Base-by-base conservation (phyloP, 495 filamentous ascomycete genomes). In the Hypoxylon perforatum region DNA sequence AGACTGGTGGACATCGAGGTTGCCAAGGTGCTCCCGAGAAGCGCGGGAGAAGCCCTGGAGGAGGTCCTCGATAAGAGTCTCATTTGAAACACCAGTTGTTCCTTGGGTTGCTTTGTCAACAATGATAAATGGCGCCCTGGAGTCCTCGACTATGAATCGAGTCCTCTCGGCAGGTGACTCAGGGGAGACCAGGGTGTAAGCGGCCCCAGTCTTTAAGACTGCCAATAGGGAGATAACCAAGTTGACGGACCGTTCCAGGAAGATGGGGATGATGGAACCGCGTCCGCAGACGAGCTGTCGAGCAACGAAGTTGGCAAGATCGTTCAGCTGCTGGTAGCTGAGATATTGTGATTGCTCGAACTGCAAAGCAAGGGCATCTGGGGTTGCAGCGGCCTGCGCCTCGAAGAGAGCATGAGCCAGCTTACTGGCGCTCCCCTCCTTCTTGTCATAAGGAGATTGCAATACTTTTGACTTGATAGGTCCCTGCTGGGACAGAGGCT, bases 131-230 rank as follows among this genome's bases (percentile, higher is more conserved):
- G 19, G 30, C 15, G 67, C 57, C 6, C 36, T 57, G 39, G 42
- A 47, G 38, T 67, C 48, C 25, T 21, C 17, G 9, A 60, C 57
- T 50, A 70, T 70, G 30, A 57, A 61, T 12, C 48, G 72, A 21
- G 84, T 63, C 6, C 86, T 78, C 47, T 78, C 74, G 14, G 65
- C 74, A 25, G 86, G 85, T 61, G 87, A 84, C 3, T 75, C 76
- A 8, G 86, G 82, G 39, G 86, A 84, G 11, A 87, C 69, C 14
- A 81, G 81, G n/a, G 85, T 84, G 57, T 71, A 70, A 15, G 55
- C 74, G 8, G 65, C 77, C 18, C 80, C 80, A 8, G 80, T 70
- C 18, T 75, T 75, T 19, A 82, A 35, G 10, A 80, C 57, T 2
- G 71, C 80, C n/a, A 82, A 39, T 4, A 78, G 69, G 10, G 77